Base-by-base conservation (phyloP, 495 filamentous ascomycete species). In the Trichoderma virens region DNA sequence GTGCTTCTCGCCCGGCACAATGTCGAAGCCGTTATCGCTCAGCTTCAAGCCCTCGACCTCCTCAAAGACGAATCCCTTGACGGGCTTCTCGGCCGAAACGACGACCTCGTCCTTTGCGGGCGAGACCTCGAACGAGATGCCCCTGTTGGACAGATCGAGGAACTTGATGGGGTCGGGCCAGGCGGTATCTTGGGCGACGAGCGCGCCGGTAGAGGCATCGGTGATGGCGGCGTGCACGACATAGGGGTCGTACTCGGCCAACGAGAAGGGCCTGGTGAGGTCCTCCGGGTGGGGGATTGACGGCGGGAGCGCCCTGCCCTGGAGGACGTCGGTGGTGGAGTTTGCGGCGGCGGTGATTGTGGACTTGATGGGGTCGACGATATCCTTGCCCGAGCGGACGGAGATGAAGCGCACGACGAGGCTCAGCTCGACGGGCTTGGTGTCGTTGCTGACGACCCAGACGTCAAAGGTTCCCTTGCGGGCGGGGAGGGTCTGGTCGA, bases 111-210 rank as follows among this genome's bases (percentile, higher is more conserved):
- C 32, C 18, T 38, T 31, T 45, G 47, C 27, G 9, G 39, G 32
- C 23, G 45, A 62, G 9, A 67, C 59, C 6, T 59, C 65, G 0
- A 75, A 62, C 20, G 61, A 62, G 6, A 81, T 69, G 6, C 72
- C 67, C 8, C 77, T 70, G 8, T 72, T 65, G 0, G 78, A 77
- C 32, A 94, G 81, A 63, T 86, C 79, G 25, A 92, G 80, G 70
- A 91, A 92, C 75, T 93, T 92, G 67, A 93, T 80, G 18, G 90
- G 91, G 65, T 93, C 88, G 0, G 90, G 90, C 91, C 90, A 93
- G 63, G 89, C 86, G 0, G 84, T 79, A 68, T 89, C 85, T 13
- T 85, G 79, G 13, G 85, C 79, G 6, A 88, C 77, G n/a, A 82
- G 54, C 27, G 81, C 63, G 2, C 78, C 81, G 0, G 62, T 67